A percentile compares a stretch with the other conserved stretches of the same genome.
Conservation (phyloP, 768 basidiomycete genomes). For the Boletus insuetus region DNA sequence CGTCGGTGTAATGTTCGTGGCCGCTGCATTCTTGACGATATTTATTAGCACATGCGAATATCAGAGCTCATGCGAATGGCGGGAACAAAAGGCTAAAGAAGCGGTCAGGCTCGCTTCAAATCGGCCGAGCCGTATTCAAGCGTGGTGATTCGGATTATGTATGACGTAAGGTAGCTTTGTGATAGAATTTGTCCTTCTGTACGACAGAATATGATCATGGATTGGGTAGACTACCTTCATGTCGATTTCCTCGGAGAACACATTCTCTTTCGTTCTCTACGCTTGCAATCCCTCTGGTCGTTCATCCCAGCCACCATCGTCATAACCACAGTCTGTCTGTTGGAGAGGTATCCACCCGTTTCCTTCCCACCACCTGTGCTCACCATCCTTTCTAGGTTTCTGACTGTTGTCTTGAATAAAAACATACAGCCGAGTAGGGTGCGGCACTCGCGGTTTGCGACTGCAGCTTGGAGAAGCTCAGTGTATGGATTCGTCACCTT, state of each 20-base stretch:
- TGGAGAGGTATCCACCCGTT: constrained; percentile 49
- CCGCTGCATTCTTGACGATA: background rate
- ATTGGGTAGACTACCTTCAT: constrained; percentile 49
- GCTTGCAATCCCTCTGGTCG: constrained; percentile 45
- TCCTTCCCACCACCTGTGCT: background rate
- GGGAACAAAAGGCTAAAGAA: constrained; percentile 49
- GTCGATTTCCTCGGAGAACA: constrained; percentile 43
- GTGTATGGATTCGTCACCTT: constrained; percentile 59
- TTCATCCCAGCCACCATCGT: constrained; percentile 49
- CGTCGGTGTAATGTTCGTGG: background rate
- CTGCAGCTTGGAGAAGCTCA: constrained; percentile 51
- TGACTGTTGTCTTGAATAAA: constrained; percentile 49
- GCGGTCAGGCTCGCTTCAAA: background rate
- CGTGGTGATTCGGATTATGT: background rate
- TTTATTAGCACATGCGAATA: constrained; percentile 68
- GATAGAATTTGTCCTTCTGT: background rate
- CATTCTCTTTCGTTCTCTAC: constrained; percentile 39
- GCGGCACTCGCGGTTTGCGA: constrained; percentile 41
- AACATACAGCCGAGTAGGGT: constrained; percentile 45
- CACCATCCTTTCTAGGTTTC: constrained; percentile 35
- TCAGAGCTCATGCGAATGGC: constrained; percentile 75
- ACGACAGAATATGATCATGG: constrained; percentile 27
- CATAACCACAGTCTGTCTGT: constrained; percentile 45
- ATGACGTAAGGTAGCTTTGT: constrained; percentile 10
- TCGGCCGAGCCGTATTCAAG: background rate